Evolutionary conservation across 305 asterid genomes (phyloP), one percentile per base, ranked within the genome.

Genomic region (Fraxinus latifolia): DNA sequence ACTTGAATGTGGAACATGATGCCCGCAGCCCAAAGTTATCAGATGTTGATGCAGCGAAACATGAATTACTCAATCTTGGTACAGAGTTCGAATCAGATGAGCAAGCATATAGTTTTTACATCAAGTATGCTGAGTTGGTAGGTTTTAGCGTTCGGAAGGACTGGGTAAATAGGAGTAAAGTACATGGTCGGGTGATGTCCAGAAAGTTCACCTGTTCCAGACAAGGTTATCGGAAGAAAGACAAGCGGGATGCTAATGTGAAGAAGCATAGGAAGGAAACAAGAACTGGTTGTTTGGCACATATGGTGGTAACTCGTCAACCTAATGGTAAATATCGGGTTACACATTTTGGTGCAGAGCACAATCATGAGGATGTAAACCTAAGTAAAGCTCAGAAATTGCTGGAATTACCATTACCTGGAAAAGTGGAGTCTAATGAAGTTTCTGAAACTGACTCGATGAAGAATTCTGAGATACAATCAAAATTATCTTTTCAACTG

Each of bases 151-250:
- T 91, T 12, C 78, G 94, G 80, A 91, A 91, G 85, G 94, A 91
- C 70, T 91, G 94, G 91, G 88, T 81, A 81, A 91, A 91, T 79
- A 86, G 91, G 89, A 91, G 94, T 85, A 91, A 91, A 87, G 91
- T 91, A 55, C 94, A 89, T 80, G 94, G 92, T 37, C 89, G 92
- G 75, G 92, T 89, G 84, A 87, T 89, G 90, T 91, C 92, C 55
- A 88, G 92, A 83, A 91, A 91, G 83, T 91, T 91, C 82, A 89
- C 93, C 55, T 91, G 94, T 78, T 91, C 90, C 27, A 87, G 94
- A 81, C 90, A 91, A 79, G 94, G 94, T 70, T 90, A 89, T 74
- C 88, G 94, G 2, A 89, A 88, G 84, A 89, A 84, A 81, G 92
- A 89, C 83, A 91, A 89, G 83, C 85, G 94, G 68, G 94, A 91